phyloP scores from a whole-genome alignment of 1,284 basidiomycete species.

The Ustilago trichophora region DNA sequence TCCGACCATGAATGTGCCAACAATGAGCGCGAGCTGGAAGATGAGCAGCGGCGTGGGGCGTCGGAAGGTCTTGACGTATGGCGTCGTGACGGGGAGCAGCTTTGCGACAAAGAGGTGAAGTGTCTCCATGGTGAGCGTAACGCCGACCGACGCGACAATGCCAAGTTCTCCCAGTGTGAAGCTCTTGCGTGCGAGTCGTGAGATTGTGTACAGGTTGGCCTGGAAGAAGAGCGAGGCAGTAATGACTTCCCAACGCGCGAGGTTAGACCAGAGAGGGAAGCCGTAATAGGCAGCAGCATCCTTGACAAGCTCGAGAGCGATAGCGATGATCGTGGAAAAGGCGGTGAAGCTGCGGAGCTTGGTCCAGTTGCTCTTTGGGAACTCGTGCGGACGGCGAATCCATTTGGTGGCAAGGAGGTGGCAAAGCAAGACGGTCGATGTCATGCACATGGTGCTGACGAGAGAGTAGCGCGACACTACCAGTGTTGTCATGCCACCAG shows the following conservation, averaged over 20 bases:
- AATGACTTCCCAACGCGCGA: conserved; percentile 72
- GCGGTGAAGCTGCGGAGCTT: conserved; percentile 66
- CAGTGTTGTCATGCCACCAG: conserved; percentile 38
- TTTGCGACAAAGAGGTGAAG: conserved; percentile 57
- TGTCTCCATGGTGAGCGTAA: conserved; percentile 82
- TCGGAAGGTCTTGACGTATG: conserved; percentile 90
- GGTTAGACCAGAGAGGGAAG: conserved; percentile 58
- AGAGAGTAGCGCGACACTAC: conserved; percentile 52
- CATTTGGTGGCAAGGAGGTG: conserved; percentile 51
- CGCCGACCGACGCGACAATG: conserved; percentile 85
- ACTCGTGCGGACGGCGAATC: conserved; percentile 47
- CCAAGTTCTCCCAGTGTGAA: conserved; percentile 95
- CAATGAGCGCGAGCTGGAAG: conserved; percentile 91
- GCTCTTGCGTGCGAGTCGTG: conserved; percentile 87
- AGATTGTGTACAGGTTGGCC: conserved; percentile 85
- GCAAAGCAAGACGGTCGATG: conserved; percentile 43
- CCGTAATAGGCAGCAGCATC: conserved; percentile 55
- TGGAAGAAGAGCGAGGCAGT: conserved; percentile 86
- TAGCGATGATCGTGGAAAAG: conserved; percentile 62
- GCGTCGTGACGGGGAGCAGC: conserved; percentile 71
- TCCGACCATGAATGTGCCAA: conserved; percentile 88
- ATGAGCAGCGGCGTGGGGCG: conserved; percentile 89
- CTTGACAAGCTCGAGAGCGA: conserved; percentile 60
- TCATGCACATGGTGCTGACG: conserved; percentile 51
- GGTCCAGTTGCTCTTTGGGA: conserved; percentile 59